Evolutionary conservation across 2,329 filamentous ascomycete genomes (phyloP).

Genomic region (Alternaria burnsii): DNA sequence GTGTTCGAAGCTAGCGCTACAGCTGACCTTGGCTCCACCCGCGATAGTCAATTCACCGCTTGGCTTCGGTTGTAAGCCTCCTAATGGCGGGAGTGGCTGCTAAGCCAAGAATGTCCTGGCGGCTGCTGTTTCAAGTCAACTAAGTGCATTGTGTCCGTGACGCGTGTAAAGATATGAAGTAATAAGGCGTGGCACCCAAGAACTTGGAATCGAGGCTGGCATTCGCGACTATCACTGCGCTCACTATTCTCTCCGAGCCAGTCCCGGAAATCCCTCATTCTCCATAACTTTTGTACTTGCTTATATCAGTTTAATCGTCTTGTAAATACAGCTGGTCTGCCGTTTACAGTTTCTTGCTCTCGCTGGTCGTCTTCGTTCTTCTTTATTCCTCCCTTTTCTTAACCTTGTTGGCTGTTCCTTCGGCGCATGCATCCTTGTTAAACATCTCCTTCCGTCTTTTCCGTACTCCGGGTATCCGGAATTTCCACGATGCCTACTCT

Average conservation of each 20-base stretch:
- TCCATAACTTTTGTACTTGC: slow-evolving; percentile 12
- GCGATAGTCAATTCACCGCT: too few species aligned
- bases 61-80: slow-evolving; percentile 7
- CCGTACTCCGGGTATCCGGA: neutral
- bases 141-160: neutral
- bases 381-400: neutral
- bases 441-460: neutral
- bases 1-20: slow-evolving; percentile 11
- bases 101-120: slow-evolving; percentile 13
- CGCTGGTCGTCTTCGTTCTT: neutral
- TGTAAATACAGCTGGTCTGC: slow-evolving; percentile 17
- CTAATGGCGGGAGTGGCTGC: slow-evolving; percentile 10
- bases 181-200: slow-evolving; percentile 1
- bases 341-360: slow-evolving; percentile 5
- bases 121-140: slow-evolving; percentile 13
- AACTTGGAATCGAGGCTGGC: slow-evolving; percentile 10
- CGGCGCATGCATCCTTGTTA: slow-evolving; percentile 5
- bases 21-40: neutral
- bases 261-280: slow-evolving; percentile 10
- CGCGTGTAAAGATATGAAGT: slow-evolving; percentile 12
- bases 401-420: neutral
- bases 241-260: slow-evolving; percentile 5
- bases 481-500: slow-evolving; percentile 55
- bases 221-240: slow-evolving; percentile 8
- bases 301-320: slow-evolving; percentile 12